Percentiles rank a stretch among this genome's conserved stretches.
These are phyloP conservation scores for Dillenia turbinata DNA, from an alignment of 164 flowering plant genomes.

Conservation along the genomic window DNA sequence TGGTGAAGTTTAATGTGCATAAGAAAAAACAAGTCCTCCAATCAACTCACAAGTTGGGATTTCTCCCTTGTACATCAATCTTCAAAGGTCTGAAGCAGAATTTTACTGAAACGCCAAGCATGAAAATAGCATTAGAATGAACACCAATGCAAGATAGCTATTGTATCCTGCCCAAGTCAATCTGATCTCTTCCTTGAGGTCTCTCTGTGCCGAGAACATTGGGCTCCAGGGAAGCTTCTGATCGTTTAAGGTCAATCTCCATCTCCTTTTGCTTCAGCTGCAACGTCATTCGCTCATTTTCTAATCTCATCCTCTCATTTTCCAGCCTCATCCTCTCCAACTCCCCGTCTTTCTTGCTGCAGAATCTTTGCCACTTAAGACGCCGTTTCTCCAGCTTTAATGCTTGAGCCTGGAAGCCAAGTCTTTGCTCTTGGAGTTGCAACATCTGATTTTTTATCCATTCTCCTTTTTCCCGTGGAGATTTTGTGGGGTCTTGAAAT, in stretches of 20 bases:
- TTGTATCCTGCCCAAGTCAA: slow-evolving; percentile 23
- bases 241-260: slow-evolving; percentile 22
- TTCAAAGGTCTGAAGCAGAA: neutral
- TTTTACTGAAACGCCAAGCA: neutral
- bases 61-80: neutral
- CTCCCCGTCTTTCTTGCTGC: slow-evolving; percentile 55
- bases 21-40: no score
- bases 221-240: slow-evolving; percentile 24
- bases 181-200: slow-evolving; percentile 27
- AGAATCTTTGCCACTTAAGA: slow-evolving; percentile 50
- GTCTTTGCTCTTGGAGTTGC: slow-evolving; percentile 36
- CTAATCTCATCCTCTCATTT: slow-evolving; percentile 49
- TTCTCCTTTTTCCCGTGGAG: slow-evolving; percentile 28
- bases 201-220: slow-evolving; percentile 21
- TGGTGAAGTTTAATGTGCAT: no score
- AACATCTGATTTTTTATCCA: slow-evolving; percentile 36
- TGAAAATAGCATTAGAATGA: neutral
- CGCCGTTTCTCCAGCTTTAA: slow-evolving; percentile 49
- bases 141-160: slow-evolving; percentile 6
- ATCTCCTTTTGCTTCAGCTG: slow-evolving; percentile 39
- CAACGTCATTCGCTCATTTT: slow-evolving; percentile 44
- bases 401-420: slow-evolving; percentile 34
- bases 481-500: slow-evolving; percentile 29
- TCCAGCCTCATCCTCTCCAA: slow-evolving; percentile 52
- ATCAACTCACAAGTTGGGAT: no score